phyloP scores from a whole-genome alignment of 2,329 filamentous ascomycete species.

The Aspergillus versicolor region DNA sequence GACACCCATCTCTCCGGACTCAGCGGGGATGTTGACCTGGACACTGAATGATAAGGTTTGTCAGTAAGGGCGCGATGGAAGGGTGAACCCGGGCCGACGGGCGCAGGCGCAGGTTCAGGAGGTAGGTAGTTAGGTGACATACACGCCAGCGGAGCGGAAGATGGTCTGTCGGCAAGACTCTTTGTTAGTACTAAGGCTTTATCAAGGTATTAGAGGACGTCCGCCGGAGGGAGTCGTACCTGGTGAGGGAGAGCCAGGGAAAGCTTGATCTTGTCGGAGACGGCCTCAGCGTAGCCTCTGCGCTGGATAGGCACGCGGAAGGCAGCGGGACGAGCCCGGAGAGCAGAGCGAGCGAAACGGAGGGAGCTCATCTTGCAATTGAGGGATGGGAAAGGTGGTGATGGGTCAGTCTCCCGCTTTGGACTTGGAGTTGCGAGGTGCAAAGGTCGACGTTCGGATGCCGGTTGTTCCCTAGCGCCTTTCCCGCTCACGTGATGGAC shows the following conservation, averaged over 20 bases:
- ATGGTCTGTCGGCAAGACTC: constrained; percentile 52
- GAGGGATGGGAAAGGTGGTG: constrained; percentile 31
- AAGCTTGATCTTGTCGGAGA: constrained; percentile 95
- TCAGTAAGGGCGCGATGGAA: constrained; percentile 27
- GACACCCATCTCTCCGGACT: constrained; percentile 98
- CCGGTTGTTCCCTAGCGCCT: constrained; percentile 41
- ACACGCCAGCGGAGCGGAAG: constrained; percentile 71
- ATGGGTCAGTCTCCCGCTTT: constrained; percentile 32
- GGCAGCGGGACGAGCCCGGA: constrained; percentile 76
- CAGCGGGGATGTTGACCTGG: constrained; percentile 98
- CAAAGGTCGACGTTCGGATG: constrained; percentile 40
- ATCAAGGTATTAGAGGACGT: constrained; percentile 2
- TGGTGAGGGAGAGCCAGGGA: constrained; percentile 96
- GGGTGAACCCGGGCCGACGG: constrained; percentile 12
- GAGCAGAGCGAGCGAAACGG: constrained; percentile 85
- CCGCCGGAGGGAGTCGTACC: constrained; percentile 61
- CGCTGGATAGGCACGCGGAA: constrained; percentile 76
- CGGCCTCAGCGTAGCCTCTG: constrained; percentile 86
- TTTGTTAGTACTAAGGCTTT: constrained; percentile 23
- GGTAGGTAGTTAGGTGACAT: constrained; percentile 39
- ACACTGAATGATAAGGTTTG: constrained; percentile 69
- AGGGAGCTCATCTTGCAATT: constrained; percentile 78
- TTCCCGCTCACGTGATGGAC: constrained; percentile 28
- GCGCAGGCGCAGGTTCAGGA: background rate
- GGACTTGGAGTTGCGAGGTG: constrained; percentile 33